Evolutionary conservation across 768 basidiomycete genomes (phyloP).

Genomic region (Lactarius tabidus): DNA sequence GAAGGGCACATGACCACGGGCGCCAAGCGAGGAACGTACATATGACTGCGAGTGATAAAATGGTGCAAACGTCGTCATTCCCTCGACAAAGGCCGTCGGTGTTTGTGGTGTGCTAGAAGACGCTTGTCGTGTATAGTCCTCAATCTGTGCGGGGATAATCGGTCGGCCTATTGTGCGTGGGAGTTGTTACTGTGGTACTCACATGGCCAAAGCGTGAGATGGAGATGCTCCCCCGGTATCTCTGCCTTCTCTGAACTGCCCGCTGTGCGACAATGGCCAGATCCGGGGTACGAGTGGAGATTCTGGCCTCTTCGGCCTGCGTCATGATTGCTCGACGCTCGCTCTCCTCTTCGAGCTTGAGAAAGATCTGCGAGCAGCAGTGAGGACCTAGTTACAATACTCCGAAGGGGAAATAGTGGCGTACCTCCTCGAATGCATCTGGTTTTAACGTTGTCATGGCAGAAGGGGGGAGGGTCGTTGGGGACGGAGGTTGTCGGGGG

Average conservation of each 20-base stretch:
- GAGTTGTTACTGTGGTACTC: constrained; percentile 17
- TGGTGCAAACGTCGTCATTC: constrained; percentile 27
- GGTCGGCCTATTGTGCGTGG: neutral
- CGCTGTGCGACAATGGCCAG: constrained; percentile 13
- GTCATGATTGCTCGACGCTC: constrained; percentile 41
- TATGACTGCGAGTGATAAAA: constrained; percentile 32
- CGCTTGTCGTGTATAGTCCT: constrained; percentile 11
- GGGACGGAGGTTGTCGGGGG: constrained; percentile 1
- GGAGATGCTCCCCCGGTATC: constrained; percentile 49
- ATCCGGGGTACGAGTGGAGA: constrained; percentile 10
- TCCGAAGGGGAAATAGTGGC: neutral
- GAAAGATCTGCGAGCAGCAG: constrained; percentile 45
- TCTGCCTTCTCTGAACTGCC: constrained; percentile 28
- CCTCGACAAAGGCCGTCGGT: constrained; percentile 26
- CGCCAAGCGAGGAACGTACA: constrained; percentile 9
- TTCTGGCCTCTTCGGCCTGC: constrained; percentile 30
- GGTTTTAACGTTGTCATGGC: constrained; percentile 18
- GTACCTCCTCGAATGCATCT: constrained; percentile 26
- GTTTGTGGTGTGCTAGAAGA: constrained; percentile 20
- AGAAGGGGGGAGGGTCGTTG: neutral
- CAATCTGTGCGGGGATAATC: constrained; percentile 7
- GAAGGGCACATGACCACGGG: neutral
- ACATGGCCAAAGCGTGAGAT: constrained; percentile 62
- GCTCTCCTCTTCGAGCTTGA: constrained; percentile 53
- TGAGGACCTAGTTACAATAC: neutral